Percentiles rank a stretch among this genome's conserved stretches.
phyloP scores from a whole-genome alignment of 345 rosid species.

The Populus simonii region DNA sequence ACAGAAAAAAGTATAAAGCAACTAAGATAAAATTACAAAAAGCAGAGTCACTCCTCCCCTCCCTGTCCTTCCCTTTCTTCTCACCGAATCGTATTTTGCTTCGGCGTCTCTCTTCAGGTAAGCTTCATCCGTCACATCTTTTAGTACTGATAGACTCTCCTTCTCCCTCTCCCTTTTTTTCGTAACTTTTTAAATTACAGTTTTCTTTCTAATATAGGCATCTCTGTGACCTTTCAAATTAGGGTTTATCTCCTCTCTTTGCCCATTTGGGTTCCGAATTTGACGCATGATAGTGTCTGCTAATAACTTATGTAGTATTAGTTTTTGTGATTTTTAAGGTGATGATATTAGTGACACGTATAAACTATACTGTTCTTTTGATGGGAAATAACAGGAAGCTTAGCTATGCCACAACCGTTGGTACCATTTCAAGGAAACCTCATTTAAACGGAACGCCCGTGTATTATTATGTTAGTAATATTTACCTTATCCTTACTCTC shows the following conservation, averaged over 20 bases:
- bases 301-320: no score
- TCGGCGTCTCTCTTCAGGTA: neutral
- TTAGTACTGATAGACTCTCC: neutral
- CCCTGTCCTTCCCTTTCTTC: neutral
- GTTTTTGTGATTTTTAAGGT: neutral
- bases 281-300: neutral
- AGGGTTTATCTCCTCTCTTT: slow-evolving; percentile 21
- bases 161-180: no score
- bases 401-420: slow-evolving; percentile 29
- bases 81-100: slow-evolving; percentile 10
- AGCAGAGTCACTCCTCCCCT: neutral
- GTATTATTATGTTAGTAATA: slow-evolving; percentile 67
- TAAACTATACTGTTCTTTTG: neutral
- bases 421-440: slow-evolving; percentile 47
- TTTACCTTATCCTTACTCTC: neutral
- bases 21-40: slow-evolving; percentile 4
- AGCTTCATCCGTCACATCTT: neutral
- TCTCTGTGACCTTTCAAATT: slow-evolving; percentile 12
- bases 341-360: neutral
- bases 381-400: slow-evolving; percentile 18
- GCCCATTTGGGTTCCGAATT: neutral
- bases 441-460: slow-evolving; percentile 78
- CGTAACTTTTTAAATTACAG: neutral
- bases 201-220: neutral
- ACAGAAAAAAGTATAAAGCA: neutral